These are phyloP conservation scores for Batkoa obscura DNA, from an alignment of 371 early-diverging fungal species.

Conservation along the genomic window DNA sequence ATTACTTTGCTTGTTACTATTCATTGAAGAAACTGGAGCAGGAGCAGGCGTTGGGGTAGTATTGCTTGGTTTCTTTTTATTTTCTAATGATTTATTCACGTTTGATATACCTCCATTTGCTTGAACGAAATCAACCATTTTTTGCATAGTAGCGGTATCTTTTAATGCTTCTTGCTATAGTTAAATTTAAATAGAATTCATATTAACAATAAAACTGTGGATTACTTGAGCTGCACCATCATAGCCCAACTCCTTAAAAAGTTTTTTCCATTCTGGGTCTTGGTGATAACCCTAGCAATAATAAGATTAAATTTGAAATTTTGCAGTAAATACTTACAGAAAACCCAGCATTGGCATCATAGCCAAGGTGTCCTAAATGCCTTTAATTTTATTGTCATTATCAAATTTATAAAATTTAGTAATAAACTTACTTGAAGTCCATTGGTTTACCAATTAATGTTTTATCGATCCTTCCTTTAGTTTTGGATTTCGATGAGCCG, in stretches of 20 bases:
- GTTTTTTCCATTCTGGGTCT: constrained; percentile 52
- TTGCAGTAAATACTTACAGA: constrained; percentile 13
- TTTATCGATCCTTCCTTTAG: constrained; percentile 36
- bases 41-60: background rate
- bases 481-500: constrained; percentile 19
- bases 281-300: constrained; percentile 25
- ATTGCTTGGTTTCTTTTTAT: background rate
- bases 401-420: background rate
- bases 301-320: too few species aligned
- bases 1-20: too few species aligned
- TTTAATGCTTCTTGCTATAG: constrained; percentile 24
- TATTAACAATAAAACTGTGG: constrained; percentile 21
- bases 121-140: constrained; percentile 10
- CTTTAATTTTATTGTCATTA: constrained; percentile 9
- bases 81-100: constrained; percentile 14
- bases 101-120: constrained; percentile 4
- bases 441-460: constrained; percentile 52
- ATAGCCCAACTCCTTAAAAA: constrained; percentile 49
- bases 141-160: constrained; percentile 24
- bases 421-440: constrained; percentile 33
- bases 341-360: constrained; percentile 58
- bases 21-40: too few species aligned
- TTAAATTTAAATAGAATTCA: constrained; percentile 16
- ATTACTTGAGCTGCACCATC: constrained; percentile 58
- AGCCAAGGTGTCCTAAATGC: constrained; percentile 62